Conservation (phyloP, 768 basidiomycete species). For the Tulasnella sp. region DNA sequence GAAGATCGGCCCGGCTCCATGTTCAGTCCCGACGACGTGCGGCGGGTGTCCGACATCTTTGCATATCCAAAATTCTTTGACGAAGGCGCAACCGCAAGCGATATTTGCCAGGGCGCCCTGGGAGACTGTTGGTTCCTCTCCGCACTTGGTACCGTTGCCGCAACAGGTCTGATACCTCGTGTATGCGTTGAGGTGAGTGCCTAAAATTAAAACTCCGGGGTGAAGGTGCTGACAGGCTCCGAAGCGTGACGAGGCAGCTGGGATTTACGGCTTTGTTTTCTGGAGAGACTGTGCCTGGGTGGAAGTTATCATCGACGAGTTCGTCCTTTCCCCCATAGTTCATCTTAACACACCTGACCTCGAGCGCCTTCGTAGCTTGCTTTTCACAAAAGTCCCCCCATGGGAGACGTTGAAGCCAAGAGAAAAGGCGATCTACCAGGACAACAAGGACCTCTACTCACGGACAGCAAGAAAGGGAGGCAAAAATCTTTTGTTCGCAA, state of each 20-base stretch:
- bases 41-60: conserved; percentile 50
- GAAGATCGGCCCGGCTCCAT: conserved; percentile 31
- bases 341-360: neutral
- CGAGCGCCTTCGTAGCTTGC: conserved; percentile 38
- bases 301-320: conserved; percentile 56
- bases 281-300: conserved; percentile 52
- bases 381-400: conserved; percentile 49
- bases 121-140: conserved; percentile 55
- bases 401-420: conserved; percentile 45
- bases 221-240: neutral
- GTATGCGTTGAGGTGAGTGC: conserved; percentile 48
- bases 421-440: conserved; percentile 48
- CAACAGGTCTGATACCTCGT: conserved; percentile 46
- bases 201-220: conserved; percentile 23
- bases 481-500: conserved; percentile 49
- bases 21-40: conserved; percentile 41
- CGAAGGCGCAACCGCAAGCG: conserved; percentile 43
- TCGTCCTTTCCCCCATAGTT: conserved; percentile 29
- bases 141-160: conserved; percentile 49
- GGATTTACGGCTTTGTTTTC: conserved; percentile 58
- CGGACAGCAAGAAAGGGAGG: conserved; percentile 46
- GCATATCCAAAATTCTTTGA: conserved; percentile 49
- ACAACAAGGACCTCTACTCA: conserved; percentile 48
- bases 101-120: conserved; percentile 48
- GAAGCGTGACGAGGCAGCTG: conserved; percentile 50